Evolutionary conservation across 345 rosid species (phyloP).

Genomic region (Gossypium thurberi): DNA sequence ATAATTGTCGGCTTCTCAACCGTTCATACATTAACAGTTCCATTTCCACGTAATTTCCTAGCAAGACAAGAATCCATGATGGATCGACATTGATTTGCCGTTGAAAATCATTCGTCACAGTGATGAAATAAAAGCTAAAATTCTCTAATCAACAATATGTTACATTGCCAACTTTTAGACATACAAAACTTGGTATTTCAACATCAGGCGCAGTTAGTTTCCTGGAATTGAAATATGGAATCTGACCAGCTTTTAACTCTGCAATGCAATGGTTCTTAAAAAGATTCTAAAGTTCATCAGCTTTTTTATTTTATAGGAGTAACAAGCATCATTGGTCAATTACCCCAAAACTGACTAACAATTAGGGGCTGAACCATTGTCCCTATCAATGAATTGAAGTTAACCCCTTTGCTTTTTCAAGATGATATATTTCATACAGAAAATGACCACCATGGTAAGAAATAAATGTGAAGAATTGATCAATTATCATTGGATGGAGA

Average conservation of each 20-base stretch:
- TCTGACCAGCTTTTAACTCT: background rate
- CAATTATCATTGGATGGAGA: background rate
- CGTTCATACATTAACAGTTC: slow-evolving; percentile 13
- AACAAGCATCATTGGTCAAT: slow-evolving; percentile 1
- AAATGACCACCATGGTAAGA: background rate
- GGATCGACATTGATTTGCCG: background rate
- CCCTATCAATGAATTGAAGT: background rate
- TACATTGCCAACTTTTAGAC: too few relatives aligned
- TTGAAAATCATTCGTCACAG: background rate
- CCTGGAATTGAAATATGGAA: slow-evolving; percentile 2
- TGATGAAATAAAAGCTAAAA: background rate
- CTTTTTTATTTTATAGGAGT: background rate
- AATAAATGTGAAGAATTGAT: slow-evolving; percentile 5
- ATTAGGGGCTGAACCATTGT: slow-evolving; percentile 9
- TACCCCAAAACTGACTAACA: slow-evolving; percentile 10
- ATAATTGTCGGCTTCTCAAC: background rate
- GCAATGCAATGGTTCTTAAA: background rate
- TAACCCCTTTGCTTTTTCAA: background rate
- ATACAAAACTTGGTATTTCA: background rate
- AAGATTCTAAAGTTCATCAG: background rate
- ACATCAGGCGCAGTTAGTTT: background rate
- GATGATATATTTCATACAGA: background rate
- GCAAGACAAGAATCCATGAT: background rate
- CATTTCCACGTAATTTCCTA: background rate
- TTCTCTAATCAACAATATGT: too few relatives aligned